Evolutionary conservation across 441 rosid genomes (phyloP).

Genomic region (Raphanus hybrid): DNA sequence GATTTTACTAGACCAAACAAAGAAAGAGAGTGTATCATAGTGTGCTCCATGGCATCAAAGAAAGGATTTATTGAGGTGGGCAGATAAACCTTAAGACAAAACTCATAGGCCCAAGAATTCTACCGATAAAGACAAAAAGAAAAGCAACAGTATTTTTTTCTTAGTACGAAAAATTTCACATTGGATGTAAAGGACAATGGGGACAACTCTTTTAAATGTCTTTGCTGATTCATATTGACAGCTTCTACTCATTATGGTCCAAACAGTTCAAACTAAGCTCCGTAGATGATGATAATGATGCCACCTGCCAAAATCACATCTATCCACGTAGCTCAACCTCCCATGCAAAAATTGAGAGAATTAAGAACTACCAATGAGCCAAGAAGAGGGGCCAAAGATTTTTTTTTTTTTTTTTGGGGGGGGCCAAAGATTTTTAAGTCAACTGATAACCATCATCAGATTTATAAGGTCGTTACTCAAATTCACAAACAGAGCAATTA

Average conservation of each 20-base stretch:
- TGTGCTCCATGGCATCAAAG: constrained; percentile 39
- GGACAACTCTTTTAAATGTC: constrained; percentile 38
- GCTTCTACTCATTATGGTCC: constrained; percentile 43
- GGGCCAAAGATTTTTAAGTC: constrained; percentile 22
- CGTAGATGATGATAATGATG: constrained; percentile 29
- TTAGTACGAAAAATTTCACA: constrained; percentile 14
- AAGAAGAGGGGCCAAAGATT: constrained; percentile 29
- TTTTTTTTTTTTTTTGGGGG: too few relatives aligned
- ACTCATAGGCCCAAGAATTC: constrained; percentile 30
- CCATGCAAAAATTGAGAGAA: neutral
- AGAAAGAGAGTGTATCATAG: constrained; percentile 39
- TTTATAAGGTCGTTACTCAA: too few relatives aligned
- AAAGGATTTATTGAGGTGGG: constrained; percentile 46
- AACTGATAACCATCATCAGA: constrained; percentile 27
- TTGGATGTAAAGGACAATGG: constrained; percentile 43
- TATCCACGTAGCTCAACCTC: constrained; percentile 29
- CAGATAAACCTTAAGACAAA: constrained; percentile 39
- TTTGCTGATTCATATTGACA: constrained; percentile 37
- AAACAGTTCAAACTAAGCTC: constrained; percentile 20
- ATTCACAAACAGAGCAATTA: too few relatives aligned
- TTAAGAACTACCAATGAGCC: constrained; percentile 20
- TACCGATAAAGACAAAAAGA: constrained; percentile 14
- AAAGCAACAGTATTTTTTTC: neutral
- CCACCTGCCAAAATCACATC: constrained; percentile 27
- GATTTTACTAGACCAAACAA: constrained; percentile 38